A percentile compares a stretch with the other conserved stretches of the same genome.
These are phyloP conservation scores for Coemansia sp. DNA, from an alignment of 192 early-diverging fungal species.

Conservation along the genomic window DNA sequence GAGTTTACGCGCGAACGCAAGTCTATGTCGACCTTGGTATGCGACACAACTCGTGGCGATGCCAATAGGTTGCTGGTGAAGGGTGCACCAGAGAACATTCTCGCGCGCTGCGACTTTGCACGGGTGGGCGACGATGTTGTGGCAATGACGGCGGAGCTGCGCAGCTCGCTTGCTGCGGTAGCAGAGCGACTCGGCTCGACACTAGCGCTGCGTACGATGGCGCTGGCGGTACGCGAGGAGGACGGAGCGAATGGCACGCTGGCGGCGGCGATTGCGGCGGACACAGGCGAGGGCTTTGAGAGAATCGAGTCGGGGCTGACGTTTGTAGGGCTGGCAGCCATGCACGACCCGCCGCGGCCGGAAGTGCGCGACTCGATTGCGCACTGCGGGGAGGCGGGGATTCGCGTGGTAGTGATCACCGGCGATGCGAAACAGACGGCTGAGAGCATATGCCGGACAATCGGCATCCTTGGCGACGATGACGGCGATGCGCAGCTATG, in stretches of 20 bases:
- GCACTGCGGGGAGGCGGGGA: conserved; percentile 90
- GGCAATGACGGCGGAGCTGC: conserved; percentile 65
- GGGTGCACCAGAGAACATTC: conserved; percentile 90
- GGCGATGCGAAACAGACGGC: conserved; percentile 98
- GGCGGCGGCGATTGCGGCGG: conserved; percentile 50
- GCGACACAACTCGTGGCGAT: conserved; percentile 2
- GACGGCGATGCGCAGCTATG: conserved; percentile 61
- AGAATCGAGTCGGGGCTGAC: conserved; percentile 81
- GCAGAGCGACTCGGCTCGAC: conserved; percentile 72
- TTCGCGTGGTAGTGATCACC: conserved; percentile 97
- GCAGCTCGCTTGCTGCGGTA: conserved; percentile 62
- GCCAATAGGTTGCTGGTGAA: conserved; percentile 73
- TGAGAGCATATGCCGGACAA: conserved; percentile 90
- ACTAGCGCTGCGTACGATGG: conserved; percentile 85
- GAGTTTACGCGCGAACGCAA: conserved; percentile 98
- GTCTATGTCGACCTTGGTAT: conserved; percentile 92
- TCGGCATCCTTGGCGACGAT: conserved; percentile 81
- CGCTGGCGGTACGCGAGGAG: conserved; percentile 81
- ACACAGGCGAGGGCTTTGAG: conserved; percentile 57
- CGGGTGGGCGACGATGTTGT: conserved; percentile 42
- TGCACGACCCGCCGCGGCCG: conserved; percentile 96
- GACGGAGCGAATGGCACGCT: conserved; percentile 33
- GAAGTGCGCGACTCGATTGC: conserved; percentile 82
- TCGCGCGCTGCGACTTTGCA: conserved; percentile 77
- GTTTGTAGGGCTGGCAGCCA: conserved; percentile 92